Percentiles rank a stretch among this genome's conserved stretches.
These are phyloP conservation scores for Lentinula guzmanii DNA, from an alignment of 768 basidiomycete species.

Conservation along the genomic window DNA sequence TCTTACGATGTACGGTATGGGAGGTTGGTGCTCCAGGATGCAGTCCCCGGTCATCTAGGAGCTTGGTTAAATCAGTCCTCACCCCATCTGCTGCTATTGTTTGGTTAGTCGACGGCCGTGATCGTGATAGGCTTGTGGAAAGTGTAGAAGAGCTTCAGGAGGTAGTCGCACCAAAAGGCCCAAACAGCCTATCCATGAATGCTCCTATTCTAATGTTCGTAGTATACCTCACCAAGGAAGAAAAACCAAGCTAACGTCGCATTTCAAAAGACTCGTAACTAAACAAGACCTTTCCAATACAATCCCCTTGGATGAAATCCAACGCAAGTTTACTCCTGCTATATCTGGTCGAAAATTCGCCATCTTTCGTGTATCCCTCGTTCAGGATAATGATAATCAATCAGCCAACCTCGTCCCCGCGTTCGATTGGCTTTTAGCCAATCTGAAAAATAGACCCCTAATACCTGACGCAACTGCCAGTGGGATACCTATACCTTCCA, in stretches of 20 bases:
- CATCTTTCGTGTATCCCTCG: background rate
- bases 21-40: constrained; percentile 56
- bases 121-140: constrained; percentile 42
- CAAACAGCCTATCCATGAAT: background rate
- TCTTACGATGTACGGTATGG: constrained; percentile 28
- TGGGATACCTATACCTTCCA: background rate
- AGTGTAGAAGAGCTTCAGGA: constrained; percentile 41
- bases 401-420: background rate
- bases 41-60: constrained; percentile 47
- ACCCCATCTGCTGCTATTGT: constrained; percentile 45
- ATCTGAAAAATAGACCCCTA: background rate
- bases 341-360: constrained; percentile 21
- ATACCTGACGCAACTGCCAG: background rate
- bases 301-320: constrained; percentile 42
- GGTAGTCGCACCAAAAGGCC: background rate
- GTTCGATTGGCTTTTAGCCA: background rate
- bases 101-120: constrained; percentile 59
- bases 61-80: constrained; percentile 32
- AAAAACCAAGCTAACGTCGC: background rate
- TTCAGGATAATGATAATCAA: background rate
- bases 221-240: background rate
- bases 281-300: constrained; percentile 56
- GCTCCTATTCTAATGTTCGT: background rate
- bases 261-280: constrained; percentile 41
- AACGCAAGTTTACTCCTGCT: constrained; percentile 20